Base-by-base conservation (phyloP, 805 yeast species). In the Brettanomyces naardenensis region DNA sequence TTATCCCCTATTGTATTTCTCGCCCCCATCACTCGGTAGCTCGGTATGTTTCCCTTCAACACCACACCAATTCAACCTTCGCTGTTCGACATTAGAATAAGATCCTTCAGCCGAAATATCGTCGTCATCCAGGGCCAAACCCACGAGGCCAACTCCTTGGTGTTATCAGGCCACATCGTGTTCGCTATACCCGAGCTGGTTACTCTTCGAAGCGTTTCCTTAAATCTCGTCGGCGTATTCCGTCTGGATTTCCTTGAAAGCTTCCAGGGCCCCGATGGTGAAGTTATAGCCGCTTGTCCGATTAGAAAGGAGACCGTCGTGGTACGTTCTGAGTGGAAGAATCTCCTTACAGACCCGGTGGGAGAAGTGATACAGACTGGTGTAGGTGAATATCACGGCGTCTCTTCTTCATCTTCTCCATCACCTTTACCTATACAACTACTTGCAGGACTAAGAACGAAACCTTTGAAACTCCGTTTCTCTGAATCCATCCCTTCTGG, bases 141-240 rank as follows among this genome's bases (percentile, higher is more conserved):
- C 34, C 56, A 52, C 31, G 78, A 71, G 43, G 59, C 70, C 32
- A 68, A 68, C 5, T 52, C 65, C 4, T 53, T 69, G 1, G 56
- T 64, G 6, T 44, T 73, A 19, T 64, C 62, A 19, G 80, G 80
- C 0, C 62, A 59, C 36, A 66, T 73, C 33, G 73, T 71, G 33
- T 52, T 72, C 29, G 57, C 70, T 18, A 51, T 70, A 3, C 67
- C 68, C 6, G 66, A 65, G 31, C 65, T 65, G 31, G 56, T 64
- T 28, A 66, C 63, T 37, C 57, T 71, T 19, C 61, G 58, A 31
- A 50, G 51, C 29, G 53, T 73, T 31, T 49, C 56, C n/a, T 53
- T 73, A 31, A 52, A 53, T 14, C 48, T 73, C 15, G 47, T 53
- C 1, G 78, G 78, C 1, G 70, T 66, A 33, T 65, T 62, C 48